phyloP scores from a whole-genome alignment of 805 yeast genomes.

The Teunomyces gatunensis region DNA sequence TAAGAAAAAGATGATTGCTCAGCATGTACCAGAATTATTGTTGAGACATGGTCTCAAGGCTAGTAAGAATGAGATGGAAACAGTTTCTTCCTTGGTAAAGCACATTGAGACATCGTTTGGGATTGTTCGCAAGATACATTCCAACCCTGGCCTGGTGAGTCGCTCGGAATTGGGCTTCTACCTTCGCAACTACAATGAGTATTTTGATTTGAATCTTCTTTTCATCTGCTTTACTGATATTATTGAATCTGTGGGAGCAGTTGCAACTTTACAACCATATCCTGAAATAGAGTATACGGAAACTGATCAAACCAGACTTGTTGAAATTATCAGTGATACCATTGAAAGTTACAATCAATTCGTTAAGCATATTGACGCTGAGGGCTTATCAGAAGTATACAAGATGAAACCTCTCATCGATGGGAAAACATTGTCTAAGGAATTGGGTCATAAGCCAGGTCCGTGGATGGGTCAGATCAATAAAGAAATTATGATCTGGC shows the following conservation, averaged over 20 bases:
- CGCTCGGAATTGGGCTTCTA: conserved; percentile 62
- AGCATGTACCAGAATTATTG: conserved; percentile 47
- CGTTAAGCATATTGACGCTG: conserved; percentile 25
- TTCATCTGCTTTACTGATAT: conserved; percentile 35
- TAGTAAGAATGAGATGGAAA: conserved; percentile 54
- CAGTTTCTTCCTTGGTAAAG: conserved; percentile 44
- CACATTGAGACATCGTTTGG: conserved; percentile 18
- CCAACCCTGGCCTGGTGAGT: conserved; percentile 16
- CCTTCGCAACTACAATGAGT: conserved; percentile 51
- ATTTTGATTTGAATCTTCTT: conserved; percentile 46
- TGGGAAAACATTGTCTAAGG: conserved; percentile 63
- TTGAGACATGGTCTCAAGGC: conserved; percentile 70
- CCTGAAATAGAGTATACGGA: conserved; percentile 3
- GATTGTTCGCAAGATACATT: conserved; percentile 18
- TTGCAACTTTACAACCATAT: neutral
- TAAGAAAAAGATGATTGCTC: conserved; percentile 32
- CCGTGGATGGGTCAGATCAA: conserved; percentile 74
- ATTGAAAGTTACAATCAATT: conserved; percentile 31
- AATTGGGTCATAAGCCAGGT: conserved; percentile 67
- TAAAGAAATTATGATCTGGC: conserved; percentile 65
- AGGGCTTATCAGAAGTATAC: conserved; percentile 43
- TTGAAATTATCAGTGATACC: conserved; percentile 3
- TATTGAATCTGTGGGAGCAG: conserved; percentile 9
- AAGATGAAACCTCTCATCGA: conserved; percentile 64
- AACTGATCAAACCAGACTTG: neutral